Base-by-base conservation (phyloP, 2,329 filamentous ascomycete genomes). In the Cladosporium sp. region DNA sequence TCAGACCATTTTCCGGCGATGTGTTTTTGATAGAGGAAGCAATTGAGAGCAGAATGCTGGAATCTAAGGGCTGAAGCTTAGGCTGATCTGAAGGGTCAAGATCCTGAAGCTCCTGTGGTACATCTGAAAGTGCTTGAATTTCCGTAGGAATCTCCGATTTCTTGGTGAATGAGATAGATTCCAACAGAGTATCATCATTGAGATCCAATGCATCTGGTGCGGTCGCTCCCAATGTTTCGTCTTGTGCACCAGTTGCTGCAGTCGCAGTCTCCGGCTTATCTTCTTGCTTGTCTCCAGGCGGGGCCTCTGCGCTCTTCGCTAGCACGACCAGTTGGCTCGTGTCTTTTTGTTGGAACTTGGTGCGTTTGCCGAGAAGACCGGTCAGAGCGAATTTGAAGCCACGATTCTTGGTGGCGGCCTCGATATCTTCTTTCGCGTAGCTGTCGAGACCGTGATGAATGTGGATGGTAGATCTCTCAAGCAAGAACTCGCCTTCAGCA, bases 21-120 rank as follows among this genome's bases (percentile, higher is more conserved):
- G 90, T 91, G 68, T 97, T 96, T 60, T 89, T 95, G 59, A 97
- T 85, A 0, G 91, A 96, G 54, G 95, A 93, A 0, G 91, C 91
- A 9, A 84, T 72, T 8, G 80, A 79, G 0, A 99, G 82, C 8
- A 99, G 80, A 24, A 96, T 93, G 52, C 95, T 90, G 22, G 96
- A 92, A 70, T 99, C 94, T 7, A 97, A 77, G 2, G 93, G 85
- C 3, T 86, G 80, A 0, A 99, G 80, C 60, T 89, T 83, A 1
- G 93, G 94, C 67, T 99, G 94, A 13, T 89, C 78, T 32, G 91
- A 85, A 0, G 92, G 89, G 40, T 89, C 82, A 17, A 97, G 71
- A 2, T 78, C 80, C 0, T 79, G 79, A 28, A 99, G 75, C 3
- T 79, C 74, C 1, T 78, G 60, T 0, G 91, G 85, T 0, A 97